Evolutionary conservation across 2,329 filamentous ascomycete genomes (phyloP), one percentile per base, ranked within the genome.

Genomic region (Ophiognomonia clavigignenti-juglandacearum): DNA sequence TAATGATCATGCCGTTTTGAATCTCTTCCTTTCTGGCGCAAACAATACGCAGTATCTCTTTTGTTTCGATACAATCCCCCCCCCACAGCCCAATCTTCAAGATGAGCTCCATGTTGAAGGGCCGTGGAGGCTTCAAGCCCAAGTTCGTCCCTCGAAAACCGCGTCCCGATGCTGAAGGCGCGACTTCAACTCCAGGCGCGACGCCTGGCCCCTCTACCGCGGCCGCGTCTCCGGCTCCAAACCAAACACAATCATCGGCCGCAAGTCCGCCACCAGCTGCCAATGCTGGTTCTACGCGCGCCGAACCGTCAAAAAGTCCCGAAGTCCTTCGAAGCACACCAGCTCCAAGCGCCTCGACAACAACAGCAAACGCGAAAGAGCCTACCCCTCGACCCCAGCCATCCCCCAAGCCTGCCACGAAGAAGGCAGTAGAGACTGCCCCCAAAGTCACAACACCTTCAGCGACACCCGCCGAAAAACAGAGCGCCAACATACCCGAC

Each of bases 41-140:
- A n/a, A n/a, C n/a, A n/a, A n/a, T n/a, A n/a, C n/a, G n/a, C n/a
- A n/a, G n/a, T n/a, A n/a, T n/a, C n/a, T n/a, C n/a, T n/a, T n/a
- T n/a, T n/a, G n/a, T n/a, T n/a, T n/a, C n/a, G n/a, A n/a, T n/a
- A n/a, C n/a, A n/a, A n/a, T n/a, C n/a, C n/a, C 29, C 10, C 5
- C 11, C 10, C 8, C 29, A 32, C 6, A 14, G 29, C 13, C 29
- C 5, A 32, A 32, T 7, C 10, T n/a, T 48, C 68, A 73, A 67
- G 56, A 84, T 86, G 72, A 81, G 77, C 67, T 77, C 74, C 51
- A 84, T 85, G 68, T 75, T 84, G 64, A 86, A 86, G 68, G 74
- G 74, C 56, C 68, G 74, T 48, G 73, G 50, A 23, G 50, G 73
- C 68, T 88, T 89, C 69, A 86, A 86, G 62, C 85, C 85, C 37